These are phyloP conservation scores for Thalassiosira ordinaria DNA, from an alignment of 352 stramenopile genomes.

Conservation along the genomic window DNA sequence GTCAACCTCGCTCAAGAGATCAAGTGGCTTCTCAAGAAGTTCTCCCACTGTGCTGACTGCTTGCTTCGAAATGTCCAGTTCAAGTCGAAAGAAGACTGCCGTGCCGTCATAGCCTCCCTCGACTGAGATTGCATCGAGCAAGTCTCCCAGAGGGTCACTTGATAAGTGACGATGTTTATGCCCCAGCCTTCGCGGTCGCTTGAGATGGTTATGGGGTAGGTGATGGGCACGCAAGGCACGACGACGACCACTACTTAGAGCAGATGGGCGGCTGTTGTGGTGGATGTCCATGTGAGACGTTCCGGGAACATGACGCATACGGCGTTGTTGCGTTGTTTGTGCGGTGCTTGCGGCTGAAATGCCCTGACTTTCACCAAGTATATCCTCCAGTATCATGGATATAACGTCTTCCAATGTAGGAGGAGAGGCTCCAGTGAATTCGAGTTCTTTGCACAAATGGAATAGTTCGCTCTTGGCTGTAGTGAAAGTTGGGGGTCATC, in stretches of 20 bases:
- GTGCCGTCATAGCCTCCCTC: slow-evolving; percentile 45
- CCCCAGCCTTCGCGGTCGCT: not conserved
- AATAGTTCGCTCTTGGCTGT: slow-evolving; percentile 44
- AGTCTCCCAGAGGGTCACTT: slow-evolving; percentile 5
- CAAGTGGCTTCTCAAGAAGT: slow-evolving; percentile 34
- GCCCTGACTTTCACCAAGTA: slow-evolving; percentile 3
- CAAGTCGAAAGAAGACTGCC: slow-evolving; percentile 43
- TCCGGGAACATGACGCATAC: not conserved
- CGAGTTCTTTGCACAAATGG: slow-evolving; percentile 31
- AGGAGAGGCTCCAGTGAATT: not conserved
- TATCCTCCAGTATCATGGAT: slow-evolving; percentile 33
- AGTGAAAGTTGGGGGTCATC: not conserved
- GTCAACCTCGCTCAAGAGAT: slow-evolving; percentile 26
- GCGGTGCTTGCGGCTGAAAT: not conserved
- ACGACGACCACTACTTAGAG: not conserved
- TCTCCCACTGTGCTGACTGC: not conserved
- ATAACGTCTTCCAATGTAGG: slow-evolving; percentile 43
- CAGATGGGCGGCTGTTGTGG: not conserved
- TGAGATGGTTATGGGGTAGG: slow-evolving; percentile 34
- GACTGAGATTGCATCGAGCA: slow-evolving; percentile 38
- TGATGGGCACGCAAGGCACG: slow-evolving; percentile 26
- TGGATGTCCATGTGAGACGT: not conserved
- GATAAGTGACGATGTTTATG: not conserved
- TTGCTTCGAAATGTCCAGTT: slow-evolving; percentile 49
- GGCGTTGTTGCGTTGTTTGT: not conserved